phyloP scores from a whole-genome alignment of 2,329 filamentous ascomycete genomes.

The Blastomyces parvus region DNA sequence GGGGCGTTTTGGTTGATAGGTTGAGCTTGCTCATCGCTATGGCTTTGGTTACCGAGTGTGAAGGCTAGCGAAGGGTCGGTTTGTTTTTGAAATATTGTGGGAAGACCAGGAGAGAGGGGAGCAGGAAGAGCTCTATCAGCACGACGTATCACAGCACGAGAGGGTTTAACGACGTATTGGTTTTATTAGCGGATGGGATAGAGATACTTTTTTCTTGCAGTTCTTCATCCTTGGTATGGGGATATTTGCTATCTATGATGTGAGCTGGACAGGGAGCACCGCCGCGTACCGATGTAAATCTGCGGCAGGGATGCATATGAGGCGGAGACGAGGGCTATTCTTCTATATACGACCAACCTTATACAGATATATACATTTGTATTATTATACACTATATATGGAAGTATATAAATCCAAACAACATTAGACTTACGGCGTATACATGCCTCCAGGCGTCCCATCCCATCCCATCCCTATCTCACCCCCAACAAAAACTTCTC shows the following conservation, averaged over 20 bases:
- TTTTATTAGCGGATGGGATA: neutral
- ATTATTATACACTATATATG: neutral
- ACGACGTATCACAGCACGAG: too few relatives aligned
- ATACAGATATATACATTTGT: neutral
- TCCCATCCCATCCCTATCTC: neutral
- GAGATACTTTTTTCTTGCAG: neutral
- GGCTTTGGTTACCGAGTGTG: neutral
- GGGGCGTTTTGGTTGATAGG: neutral
- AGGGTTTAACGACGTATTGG: neutral
- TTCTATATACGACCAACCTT: neutral
- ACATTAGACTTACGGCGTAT: too few relatives aligned
- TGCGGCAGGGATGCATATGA: neutral
- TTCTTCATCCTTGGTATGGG: neutral
- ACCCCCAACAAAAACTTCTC: conserved; percentile 33
- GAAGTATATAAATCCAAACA: neutral
- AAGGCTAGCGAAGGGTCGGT: neutral
- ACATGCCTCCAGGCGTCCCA: neutral
- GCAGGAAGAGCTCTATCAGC: too few relatives aligned
- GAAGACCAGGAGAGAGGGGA: neutral
- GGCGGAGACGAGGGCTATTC: neutral
- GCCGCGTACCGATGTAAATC: neutral
- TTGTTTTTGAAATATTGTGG: neutral
- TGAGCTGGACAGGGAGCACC: neutral
- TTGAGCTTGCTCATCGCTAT: neutral
- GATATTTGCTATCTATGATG: neutral